Conservation (phyloP, 257 asterid genomes). For the Hygrophila difformis region DNA sequence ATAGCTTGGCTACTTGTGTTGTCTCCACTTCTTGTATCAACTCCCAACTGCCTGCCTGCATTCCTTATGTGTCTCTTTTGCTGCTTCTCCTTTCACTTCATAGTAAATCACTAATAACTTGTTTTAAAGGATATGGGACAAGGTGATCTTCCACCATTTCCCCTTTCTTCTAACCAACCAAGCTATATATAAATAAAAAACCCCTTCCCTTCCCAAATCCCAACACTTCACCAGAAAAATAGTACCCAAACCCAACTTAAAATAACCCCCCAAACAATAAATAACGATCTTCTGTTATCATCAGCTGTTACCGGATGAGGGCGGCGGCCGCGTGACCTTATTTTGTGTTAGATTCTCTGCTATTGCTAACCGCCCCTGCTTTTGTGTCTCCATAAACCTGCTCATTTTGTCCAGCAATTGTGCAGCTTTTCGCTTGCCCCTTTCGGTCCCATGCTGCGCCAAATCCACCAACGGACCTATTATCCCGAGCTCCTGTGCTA, state of each 20-base stretch:
- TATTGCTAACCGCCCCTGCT: conserved; percentile 42
- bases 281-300: conserved; percentile 31
- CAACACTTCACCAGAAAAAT: conserved; percentile 19
- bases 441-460: conserved; percentile 74
- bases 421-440: conserved; percentile 79
- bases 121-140: conserved; percentile 25
- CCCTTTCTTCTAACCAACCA: conserved; percentile 34
- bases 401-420: conserved; percentile 79
- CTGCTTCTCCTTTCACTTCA: too few relatives aligned
- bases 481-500: conserved; percentile 72
- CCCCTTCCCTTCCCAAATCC: conserved; percentile 12
- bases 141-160: conserved; percentile 71
- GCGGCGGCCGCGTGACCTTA: conserved; percentile 26
- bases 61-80: too few relatives aligned
- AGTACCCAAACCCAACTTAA: too few relatives aligned
- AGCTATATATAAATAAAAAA: too few relatives aligned
- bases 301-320: conserved; percentile 35
- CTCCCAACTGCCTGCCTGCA: too few relatives aligned
- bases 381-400: conserved; percentile 64
- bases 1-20: too few relatives aligned
- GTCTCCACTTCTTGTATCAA: too few relatives aligned
- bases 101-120: too few relatives aligned
- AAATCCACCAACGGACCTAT: conserved; percentile 60
- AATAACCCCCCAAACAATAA: neutral
- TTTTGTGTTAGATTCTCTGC: conserved; percentile 35